Base-by-base conservation (phyloP, 441 rosid species). In the Kokia cookei region DNA sequence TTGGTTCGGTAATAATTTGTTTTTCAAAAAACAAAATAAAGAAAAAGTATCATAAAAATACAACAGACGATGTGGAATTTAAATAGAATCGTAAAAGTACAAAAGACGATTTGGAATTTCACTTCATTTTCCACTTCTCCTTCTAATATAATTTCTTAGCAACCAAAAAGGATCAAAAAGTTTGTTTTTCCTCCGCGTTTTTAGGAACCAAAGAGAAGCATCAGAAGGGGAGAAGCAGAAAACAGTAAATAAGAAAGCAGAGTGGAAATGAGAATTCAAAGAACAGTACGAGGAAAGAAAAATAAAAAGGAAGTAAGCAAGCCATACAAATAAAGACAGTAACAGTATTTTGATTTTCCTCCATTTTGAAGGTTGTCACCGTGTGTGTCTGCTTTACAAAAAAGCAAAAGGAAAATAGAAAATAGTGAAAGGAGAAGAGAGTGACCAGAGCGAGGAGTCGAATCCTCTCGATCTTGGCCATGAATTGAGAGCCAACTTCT, bases 371-470 rank as follows among this genome's bases (percentile, higher is more conserved):
- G 6, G 29, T 42, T 42, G 4, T 64, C 51, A 40, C 51, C 12
- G 69, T 64, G 14, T 4, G 50, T 1, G 6, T 64, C 68, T 19
- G 7, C 27, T 42, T 11, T 42, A 61, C n/a, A 35, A 37, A 63
- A n/a, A 2, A 10, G 67, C 13, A 37, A 63, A 63, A 22, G 37
- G 7, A 37, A 40, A 10, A 69, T 48, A 9, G 37, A 45, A 5
- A 64, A 29, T 7, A 55, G 60, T 17, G 59, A 55, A 45, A 12
- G 27, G 15, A 40, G 29, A 40, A 40, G 14, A 40, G n/a, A 64
- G 9, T 55, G 54, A 90, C 99, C 96, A 91, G 97, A 81, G 98
- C 94, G 15, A 96, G 97, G 79, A 88, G 79, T 42, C 93, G 86
- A 54, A 73, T 92, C 60, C 97, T 80, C 73, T 96, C 97, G 79